A percentile compares a stretch with the other conserved stretches of the same genome.
Evolutionary conservation across 2,329 filamentous ascomycete genomes (phyloP).

Genomic region (Fonsecaea erecta): DNA sequence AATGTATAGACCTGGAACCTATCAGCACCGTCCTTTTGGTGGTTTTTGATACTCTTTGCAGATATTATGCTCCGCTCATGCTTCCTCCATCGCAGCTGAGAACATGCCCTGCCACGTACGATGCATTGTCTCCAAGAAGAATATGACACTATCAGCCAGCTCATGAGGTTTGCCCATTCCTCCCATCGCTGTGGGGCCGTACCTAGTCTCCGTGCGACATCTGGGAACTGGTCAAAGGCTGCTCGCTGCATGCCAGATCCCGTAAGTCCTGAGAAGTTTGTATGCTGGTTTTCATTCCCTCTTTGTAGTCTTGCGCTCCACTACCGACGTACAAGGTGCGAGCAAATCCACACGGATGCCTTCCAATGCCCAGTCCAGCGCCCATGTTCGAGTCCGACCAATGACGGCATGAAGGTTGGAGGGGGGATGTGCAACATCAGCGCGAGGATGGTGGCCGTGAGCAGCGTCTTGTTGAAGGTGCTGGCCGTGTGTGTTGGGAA

Average conservation of each 20-base stretch:
- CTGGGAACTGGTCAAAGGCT: neutral
- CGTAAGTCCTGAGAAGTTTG: neutral
- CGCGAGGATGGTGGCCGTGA: constrained; percentile 53
- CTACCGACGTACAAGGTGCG: constrained; percentile 19
- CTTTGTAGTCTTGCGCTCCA: neutral
- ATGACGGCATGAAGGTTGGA: constrained; percentile 42
- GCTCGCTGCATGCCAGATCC: neutral
- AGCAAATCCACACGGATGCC: constrained; percentile 22
- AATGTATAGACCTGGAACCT: no score
- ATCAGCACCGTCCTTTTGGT: no score
- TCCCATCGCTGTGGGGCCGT: constrained; percentile 10
- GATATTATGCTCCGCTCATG: neutral
- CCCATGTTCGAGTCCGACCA: constrained; percentile 41
- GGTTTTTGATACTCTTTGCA: no score
- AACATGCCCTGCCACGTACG: constrained; percentile 7
- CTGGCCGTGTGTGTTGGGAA: constrained; percentile 46
- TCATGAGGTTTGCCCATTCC: constrained; percentile 24
- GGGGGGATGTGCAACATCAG: constrained; percentile 53
- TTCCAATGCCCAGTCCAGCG: constrained; percentile 20
- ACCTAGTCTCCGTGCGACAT: constrained; percentile 11
- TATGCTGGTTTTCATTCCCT: neutral
- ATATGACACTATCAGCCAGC: constrained; percentile 20
- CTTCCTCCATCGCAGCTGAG: constrained; percentile 21
- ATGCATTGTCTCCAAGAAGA: constrained; percentile 17
- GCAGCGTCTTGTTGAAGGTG: constrained; percentile 48